Percentiles rank a stretch among this genome's conserved stretches.
Evolutionary conservation across 495 filamentous ascomycete species (phyloP).

Genomic region (Aspergillus funiculosus): DNA sequence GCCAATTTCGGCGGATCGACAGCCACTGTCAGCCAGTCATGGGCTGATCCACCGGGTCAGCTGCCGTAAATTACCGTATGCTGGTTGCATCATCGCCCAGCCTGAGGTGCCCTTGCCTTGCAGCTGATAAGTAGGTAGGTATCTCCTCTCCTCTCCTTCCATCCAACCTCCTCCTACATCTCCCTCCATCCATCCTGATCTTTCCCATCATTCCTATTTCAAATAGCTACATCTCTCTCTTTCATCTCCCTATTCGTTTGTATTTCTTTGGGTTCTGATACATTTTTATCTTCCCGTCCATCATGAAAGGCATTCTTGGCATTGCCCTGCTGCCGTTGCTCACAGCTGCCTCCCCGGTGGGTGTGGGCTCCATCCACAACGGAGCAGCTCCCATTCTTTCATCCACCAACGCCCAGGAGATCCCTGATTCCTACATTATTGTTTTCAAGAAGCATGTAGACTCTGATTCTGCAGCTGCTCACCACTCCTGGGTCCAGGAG

Average conservation of each 20-base stretch:
- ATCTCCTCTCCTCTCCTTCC: conserved; percentile 32
- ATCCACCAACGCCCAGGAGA: conserved; percentile 62
- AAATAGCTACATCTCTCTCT: conserved; percentile 15
- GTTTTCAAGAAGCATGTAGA: conserved; percentile 96
- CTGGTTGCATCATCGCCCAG: conserved; percentile 39
- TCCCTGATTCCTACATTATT: conserved; percentile 93
- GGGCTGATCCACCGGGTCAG: conserved; percentile 24
- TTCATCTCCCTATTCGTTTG: conserved; percentile 19
- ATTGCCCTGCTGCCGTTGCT: conserved; percentile 60
- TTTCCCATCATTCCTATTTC: conserved; percentile 19
- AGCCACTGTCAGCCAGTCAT: conserved; percentile 24
- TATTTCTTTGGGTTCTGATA: conserved; percentile 23
- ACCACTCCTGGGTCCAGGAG: conserved; percentile 90
- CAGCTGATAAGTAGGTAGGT: conserved; percentile 20
- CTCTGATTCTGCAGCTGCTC: conserved; percentile 56
- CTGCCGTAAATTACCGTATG: conserved; percentile 30
- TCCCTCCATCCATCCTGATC: conserved; percentile 35
- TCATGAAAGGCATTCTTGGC: conserved; percentile 68
- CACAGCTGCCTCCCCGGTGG: conserved; percentile 68
- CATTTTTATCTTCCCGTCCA: conserved; percentile 42
- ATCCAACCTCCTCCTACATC: conserved; percentile 33
- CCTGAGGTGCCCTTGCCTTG: conserved; percentile 19
- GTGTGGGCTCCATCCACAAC: conserved; percentile 75
- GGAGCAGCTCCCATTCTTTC: conserved; percentile 85
- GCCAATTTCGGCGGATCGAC: conserved; percentile 29